Percentiles rank a stretch among this genome's conserved stretches.
Conservation (phyloP, 345 rosid genomes). For the Acer campestre region DNA sequence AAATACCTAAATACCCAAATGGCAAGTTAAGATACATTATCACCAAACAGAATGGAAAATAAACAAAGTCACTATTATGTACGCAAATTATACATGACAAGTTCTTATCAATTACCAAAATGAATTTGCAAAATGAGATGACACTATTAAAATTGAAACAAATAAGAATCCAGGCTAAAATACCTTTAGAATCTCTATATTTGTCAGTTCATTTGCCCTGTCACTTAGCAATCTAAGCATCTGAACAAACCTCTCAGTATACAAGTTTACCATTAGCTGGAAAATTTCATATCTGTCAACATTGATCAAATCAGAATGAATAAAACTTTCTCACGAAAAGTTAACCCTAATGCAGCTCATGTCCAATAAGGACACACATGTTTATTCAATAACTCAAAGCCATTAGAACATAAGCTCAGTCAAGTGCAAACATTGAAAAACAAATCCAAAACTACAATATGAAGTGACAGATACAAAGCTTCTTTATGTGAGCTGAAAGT, state of each 20-base stretch:
- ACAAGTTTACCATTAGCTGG: constrained; percentile 98
- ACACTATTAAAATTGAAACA: constrained; percentile 4
- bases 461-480: neutral
- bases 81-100: neutral
- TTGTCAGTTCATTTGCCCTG: constrained; percentile 83
- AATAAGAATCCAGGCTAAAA: constrained; percentile 15
- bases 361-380: neutral
- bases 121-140: constrained; percentile 6
- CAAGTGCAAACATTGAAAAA: neutral
- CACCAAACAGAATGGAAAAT: neutral
- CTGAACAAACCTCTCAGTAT: constrained; percentile 98
- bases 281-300: constrained; percentile 95
- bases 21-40: neutral
- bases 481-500: neutral
- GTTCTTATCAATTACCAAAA: constrained; percentile 6
- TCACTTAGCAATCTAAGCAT: constrained; percentile 98
- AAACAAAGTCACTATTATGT: neutral
- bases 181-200: constrained; percentile 99
- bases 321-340: constrained; percentile 6
- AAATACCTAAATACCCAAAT: neutral
- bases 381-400: neutral
- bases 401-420: neutral
- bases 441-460: neutral
- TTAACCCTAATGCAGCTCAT: neutral
- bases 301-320: constrained; percentile 21